phyloP scores from a whole-genome alignment of 768 basidiomycete genomes.

The Rhizopogon roseolus region DNA sequence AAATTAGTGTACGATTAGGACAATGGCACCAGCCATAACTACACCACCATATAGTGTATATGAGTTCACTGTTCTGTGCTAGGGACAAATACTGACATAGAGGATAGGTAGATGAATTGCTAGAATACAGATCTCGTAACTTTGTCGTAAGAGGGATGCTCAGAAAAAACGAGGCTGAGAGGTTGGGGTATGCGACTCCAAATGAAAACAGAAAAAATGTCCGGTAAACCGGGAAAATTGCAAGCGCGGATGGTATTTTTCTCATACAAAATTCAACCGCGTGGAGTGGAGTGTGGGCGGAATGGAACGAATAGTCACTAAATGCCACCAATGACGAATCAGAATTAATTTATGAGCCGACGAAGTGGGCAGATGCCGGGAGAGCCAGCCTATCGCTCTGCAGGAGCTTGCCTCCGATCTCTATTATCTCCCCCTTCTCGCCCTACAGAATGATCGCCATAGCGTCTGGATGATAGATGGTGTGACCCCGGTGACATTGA shows the following conservation, averaged over 20 bases:
- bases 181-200: constrained; percentile 3
- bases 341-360: constrained; percentile 3
- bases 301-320: constrained; percentile 11
- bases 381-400: constrained; percentile 18
- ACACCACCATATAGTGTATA: background rate
- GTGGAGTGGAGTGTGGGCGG: constrained; percentile 12
- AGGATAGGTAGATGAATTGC: constrained; percentile 7
- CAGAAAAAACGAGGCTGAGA: constrained; percentile 1
- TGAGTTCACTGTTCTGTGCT: background rate
- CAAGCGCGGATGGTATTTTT: constrained; percentile 1
- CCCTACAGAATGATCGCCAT: constrained; percentile 29
- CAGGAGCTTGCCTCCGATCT: constrained; percentile 25
- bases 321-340: constrained; percentile 6
- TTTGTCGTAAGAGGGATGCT: background rate
- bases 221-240: constrained; percentile 10
- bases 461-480: constrained; percentile 30
- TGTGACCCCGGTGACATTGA: constrained; percentile 25
- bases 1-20: constrained; percentile 55
- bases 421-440: constrained; percentile 31
- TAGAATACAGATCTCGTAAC: constrained; percentile 7
- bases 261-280: constrained; percentile 4
- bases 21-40: background rate
- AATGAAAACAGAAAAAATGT: constrained; percentile 14
- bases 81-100: background rate
- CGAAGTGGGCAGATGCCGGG: background rate